Conservation (phyloP, 2,329 filamentous ascomycete genomes). For the Phyllosticta citribraziliensis region DNA sequence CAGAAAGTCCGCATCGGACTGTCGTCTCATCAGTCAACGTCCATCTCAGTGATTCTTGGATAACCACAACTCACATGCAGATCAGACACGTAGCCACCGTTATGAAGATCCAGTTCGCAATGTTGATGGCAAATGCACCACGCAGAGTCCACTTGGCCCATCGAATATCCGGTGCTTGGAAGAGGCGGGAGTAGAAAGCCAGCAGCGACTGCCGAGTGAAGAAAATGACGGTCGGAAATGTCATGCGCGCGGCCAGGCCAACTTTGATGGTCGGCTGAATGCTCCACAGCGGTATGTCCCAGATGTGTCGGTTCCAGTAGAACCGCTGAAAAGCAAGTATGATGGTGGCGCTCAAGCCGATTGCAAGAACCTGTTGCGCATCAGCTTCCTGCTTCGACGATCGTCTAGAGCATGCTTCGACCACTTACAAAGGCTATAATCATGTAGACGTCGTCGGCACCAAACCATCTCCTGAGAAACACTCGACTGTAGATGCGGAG, state of each 20-base stretch:
- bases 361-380: conserved; percentile 25
- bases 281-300: conserved; percentile 26
- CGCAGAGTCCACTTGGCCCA: conserved; percentile 34
- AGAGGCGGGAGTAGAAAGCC: conserved; percentile 37
- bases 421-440: conserved; percentile 27
- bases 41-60: not conserved
- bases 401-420: not conserved
- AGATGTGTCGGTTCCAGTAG: conserved; percentile 36
- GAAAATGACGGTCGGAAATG: conserved; percentile 32
- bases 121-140: conserved; percentile 26
- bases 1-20: conserved; percentile 35
- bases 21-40: not conserved
- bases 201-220: conserved; percentile 36
- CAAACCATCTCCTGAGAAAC: conserved; percentile 33
- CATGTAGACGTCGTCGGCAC: conserved; percentile 34
- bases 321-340: conserved; percentile 32
- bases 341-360: conserved; percentile 29
- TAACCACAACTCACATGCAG: conserved; percentile 22
- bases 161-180: conserved; percentile 29
- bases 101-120: conserved; percentile 30
- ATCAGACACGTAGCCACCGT: conserved; percentile 29
- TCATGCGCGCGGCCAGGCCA: conserved; percentile 33
- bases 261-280: conserved; percentile 19
- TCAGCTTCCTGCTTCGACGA: not conserved
- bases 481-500: conserved; percentile 32